phyloP scores from a whole-genome alignment of 2,329 filamentous ascomycete genomes.

The Teratosphaeria pseudoeucalypti region DNA sequence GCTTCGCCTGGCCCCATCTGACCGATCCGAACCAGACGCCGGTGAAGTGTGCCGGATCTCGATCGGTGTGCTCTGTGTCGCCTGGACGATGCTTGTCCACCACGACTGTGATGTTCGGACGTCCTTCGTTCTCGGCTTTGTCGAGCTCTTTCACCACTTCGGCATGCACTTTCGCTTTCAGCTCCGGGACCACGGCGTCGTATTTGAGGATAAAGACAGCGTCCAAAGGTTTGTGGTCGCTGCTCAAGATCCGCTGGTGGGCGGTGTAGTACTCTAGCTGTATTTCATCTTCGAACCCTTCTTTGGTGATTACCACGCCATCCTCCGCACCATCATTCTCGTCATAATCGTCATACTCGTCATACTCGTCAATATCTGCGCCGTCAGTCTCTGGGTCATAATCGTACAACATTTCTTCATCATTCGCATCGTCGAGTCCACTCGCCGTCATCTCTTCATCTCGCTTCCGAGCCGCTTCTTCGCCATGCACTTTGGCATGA shows the following conservation, averaged over 20 bases:
- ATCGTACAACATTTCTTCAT: slow-evolving; percentile 81
- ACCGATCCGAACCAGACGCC: slow-evolving; percentile 72
- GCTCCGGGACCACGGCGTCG: slow-evolving; percentile 72
- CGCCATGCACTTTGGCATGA: slow-evolving; percentile 52
- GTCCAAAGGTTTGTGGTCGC: slow-evolving; percentile 86
- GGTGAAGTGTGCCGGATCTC: slow-evolving; percentile 32
- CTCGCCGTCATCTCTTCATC: slow-evolving; percentile 79
- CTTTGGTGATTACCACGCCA: slow-evolving; percentile 45
- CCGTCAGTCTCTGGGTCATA: slow-evolving; percentile 78
- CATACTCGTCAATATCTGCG: slow-evolving; percentile 39
- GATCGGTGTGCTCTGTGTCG: slow-evolving; percentile 33
- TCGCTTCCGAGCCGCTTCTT: slow-evolving; percentile 55
- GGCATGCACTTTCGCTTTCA: slow-evolving; percentile 73
- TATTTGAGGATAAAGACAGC: slow-evolving; percentile 77
- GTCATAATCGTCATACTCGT: slow-evolving; percentile 44
- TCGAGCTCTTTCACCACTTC: slow-evolving; percentile 85
- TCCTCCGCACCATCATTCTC: slow-evolving; percentile 44
- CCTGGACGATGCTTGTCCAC: slow-evolving; percentile 48
- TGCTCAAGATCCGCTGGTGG: slow-evolving; percentile 81
- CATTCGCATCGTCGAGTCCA: slow-evolving; percentile 61
- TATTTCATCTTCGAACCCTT: slow-evolving; percentile 47
- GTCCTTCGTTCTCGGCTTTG: slow-evolving; percentile 79
- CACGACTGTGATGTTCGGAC: slow-evolving; percentile 61
- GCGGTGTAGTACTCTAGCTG: slow-evolving; percentile 64
- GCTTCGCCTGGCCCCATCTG: slow-evolving; percentile 55